Conservation (phyloP, 129 eudicot genomes). For the Ambrosia trifida region DNA sequence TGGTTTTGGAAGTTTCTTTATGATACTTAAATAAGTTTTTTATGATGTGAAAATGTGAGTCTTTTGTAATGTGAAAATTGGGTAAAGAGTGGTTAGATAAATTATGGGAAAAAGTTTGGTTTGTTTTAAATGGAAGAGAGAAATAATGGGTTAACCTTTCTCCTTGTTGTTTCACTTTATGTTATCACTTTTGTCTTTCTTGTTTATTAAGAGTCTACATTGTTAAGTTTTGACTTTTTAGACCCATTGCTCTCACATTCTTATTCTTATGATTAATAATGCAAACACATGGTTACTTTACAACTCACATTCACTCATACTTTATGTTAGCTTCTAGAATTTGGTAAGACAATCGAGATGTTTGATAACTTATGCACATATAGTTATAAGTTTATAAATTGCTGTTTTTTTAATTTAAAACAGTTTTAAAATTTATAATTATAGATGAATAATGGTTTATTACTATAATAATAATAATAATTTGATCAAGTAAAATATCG, state of each 20-base stretch:
- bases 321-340: conserved; percentile 32
- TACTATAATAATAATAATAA: no score
- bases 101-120: conserved; percentile 31
- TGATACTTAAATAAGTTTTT: no score
- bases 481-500: no score
- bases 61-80: neutral
- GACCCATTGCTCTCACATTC: conserved; percentile 24
- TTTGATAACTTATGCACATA: neutral
- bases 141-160: conserved; percentile 21
- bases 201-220: conserved; percentile 30
- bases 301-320: conserved; percentile 23
- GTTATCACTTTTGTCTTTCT: conserved; percentile 29
- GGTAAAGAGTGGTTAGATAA: conserved; percentile 22
- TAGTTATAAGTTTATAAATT: neutral
- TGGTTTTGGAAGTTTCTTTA: no score
- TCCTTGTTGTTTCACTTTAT: conserved; percentile 40
- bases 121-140: conserved; percentile 15
- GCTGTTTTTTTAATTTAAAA: no score
- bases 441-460: no score
- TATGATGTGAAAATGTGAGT: neutral
- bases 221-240: conserved; percentile 30
- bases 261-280: conserved; percentile 15
- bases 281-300: conserved; percentile 35
- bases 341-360: conserved; percentile 20
- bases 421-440: no score